phyloP scores from a whole-genome alignment of 352 stramenopile genomes.

The Globisporangium cederbergense region DNA sequence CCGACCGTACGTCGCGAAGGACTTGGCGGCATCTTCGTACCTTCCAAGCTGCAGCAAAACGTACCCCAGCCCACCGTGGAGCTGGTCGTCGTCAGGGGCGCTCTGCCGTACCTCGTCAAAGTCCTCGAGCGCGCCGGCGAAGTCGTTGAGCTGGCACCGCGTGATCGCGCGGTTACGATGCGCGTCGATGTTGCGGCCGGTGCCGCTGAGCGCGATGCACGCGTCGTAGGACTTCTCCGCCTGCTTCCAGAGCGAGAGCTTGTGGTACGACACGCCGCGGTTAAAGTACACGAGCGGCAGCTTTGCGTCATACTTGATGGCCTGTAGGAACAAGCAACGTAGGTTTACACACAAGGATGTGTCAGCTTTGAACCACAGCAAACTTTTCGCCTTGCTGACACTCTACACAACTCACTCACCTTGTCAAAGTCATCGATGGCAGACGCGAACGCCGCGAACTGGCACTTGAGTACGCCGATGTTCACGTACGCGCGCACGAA shows the following conservation, averaged over 20 bases:
- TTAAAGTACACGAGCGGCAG: slow-evolving; percentile 54
- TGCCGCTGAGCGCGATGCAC: slow-evolving; percentile 40
- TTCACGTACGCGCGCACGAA: slow-evolving; percentile 54
- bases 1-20: slow-evolving; percentile 60
- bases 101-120: slow-evolving; percentile 64
- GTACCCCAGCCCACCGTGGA: slow-evolving; percentile 63
- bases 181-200: slow-evolving; percentile 42
- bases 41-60: slow-evolving; percentile 65
- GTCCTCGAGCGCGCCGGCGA: slow-evolving; percentile 55
- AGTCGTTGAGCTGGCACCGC: slow-evolving; percentile 50
- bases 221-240: slow-evolving; percentile 58
- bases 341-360: background rate
- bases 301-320: slow-evolving; percentile 41
- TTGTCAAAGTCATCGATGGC: slow-evolving; percentile 72
- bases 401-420: background rate
- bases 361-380: background rate
- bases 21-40: slow-evolving; percentile 58
- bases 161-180: slow-evolving; percentile 67
- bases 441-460: slow-evolving; percentile 57
- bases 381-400: background rate
- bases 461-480: slow-evolving; percentile 72
- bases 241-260: slow-evolving; percentile 58
- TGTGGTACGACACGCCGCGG: slow-evolving; percentile 68
- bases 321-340: slow-evolving; percentile 8
- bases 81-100: slow-evolving; percentile 65